Percentiles rank a stretch among this genome's conserved stretches.
Conservation (phyloP, 2,329 filamentous ascomycete genomes). For the Rhinocladiella similis region DNA sequence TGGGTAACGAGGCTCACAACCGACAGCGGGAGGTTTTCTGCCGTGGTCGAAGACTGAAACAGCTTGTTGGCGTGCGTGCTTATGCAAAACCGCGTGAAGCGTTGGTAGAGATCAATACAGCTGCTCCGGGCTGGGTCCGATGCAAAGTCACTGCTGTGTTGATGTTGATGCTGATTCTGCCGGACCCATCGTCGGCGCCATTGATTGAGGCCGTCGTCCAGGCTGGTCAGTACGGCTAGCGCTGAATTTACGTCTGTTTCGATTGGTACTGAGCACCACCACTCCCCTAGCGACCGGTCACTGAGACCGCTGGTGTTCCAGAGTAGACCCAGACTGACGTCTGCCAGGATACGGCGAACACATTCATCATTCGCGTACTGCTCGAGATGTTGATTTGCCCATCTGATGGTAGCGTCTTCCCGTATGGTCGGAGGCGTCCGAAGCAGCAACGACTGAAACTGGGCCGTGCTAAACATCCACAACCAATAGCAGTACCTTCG, state of each 20-base stretch:
- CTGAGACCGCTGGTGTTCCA: not conserved
- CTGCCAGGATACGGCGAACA: conserved; percentile 1
- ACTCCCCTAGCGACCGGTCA: not conserved
- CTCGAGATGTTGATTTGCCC: conserved; percentile 1
- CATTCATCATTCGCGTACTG: conserved; percentile 1
- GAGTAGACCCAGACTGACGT: conserved; percentile 1
- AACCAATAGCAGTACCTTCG: conserved; percentile 10
- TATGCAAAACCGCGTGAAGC: conserved; percentile 4
- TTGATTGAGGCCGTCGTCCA: conserved; percentile 4
- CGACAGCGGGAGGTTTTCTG: not conserved
- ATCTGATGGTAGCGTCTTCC: conserved; percentile 3
- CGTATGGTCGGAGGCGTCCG: conserved; percentile 5
- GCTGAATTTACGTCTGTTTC: not conserved
- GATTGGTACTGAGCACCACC: conserved; percentile 9
- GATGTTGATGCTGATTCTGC: not conserved
- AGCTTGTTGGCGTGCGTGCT: conserved; percentile 10
- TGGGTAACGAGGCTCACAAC: conserved; percentile 3
- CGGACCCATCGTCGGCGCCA: conserved; percentile 5
- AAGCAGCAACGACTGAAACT: conserved; percentile 5
- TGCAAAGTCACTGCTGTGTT: not conserved
- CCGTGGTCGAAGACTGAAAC: conserved; percentile 1
- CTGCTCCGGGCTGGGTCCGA: not conserved
- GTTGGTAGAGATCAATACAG: conserved; percentile 3
- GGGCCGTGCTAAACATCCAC: conserved; percentile 3
- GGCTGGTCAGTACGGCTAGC: conserved; percentile 1